Evolutionary conservation across 257 asterid genomes (phyloP).

Genomic region (Mentha longifolia): DNA sequence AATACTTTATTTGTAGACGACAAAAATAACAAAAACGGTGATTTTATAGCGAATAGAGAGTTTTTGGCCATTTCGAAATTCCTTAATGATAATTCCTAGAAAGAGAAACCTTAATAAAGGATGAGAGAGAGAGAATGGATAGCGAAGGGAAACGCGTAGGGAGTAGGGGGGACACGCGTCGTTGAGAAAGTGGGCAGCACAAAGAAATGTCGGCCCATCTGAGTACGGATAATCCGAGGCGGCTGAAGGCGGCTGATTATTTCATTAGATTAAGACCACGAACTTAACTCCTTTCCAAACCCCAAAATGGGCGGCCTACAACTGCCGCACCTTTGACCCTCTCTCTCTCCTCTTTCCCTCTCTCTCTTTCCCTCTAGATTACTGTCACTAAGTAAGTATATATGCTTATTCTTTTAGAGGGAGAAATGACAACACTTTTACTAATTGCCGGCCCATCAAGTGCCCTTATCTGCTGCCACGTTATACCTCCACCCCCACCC

Average conservation of each 20-base stretch:
- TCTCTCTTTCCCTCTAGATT: too few relatives aligned
- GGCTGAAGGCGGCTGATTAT: conserved; percentile 34
- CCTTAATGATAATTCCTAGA: not conserved
- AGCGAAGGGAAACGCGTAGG: not conserved
- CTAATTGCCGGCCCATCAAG: too few relatives aligned
- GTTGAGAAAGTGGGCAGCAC: conserved; percentile 22
- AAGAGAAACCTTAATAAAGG: not conserved
- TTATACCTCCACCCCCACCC: too few relatives aligned
- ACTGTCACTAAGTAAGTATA: too few relatives aligned
- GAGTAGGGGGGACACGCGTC: conserved; percentile 31
- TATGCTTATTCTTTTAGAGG: not conserved
- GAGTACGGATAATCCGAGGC: conserved; percentile 32
- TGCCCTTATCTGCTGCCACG: too few relatives aligned
- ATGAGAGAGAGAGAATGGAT: not conserved
- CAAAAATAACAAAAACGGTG: too few relatives aligned
- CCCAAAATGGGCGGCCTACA: not conserved
- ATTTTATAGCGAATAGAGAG: too few relatives aligned
- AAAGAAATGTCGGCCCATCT: conserved; percentile 18
- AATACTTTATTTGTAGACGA: too few relatives aligned
- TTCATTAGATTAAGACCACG: not conserved
- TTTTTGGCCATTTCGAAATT: too few relatives aligned
- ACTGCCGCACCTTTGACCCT: not conserved
- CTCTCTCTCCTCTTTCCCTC: not conserved
- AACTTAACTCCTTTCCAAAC: not conserved
- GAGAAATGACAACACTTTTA: not conserved